phyloP scores from a whole-genome alignment of 2,329 filamentous ascomycete species.

The Pyricularia sp. region DNA sequence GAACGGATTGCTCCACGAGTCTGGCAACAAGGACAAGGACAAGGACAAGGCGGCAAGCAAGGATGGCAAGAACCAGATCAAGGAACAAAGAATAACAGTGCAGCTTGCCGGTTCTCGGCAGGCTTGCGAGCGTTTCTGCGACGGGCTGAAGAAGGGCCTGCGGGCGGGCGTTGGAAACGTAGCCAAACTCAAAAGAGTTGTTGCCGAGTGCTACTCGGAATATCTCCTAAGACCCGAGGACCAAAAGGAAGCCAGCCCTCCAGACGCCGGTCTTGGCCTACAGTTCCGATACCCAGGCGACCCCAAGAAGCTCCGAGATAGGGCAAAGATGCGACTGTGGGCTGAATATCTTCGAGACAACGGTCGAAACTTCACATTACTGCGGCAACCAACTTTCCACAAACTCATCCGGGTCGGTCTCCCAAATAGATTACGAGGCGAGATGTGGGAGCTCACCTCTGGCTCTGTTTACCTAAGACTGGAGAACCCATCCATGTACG shows the following conservation, averaged over 20 bases:
- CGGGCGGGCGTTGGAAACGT: constrained; percentile 82
- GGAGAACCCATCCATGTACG: constrained; percentile 74
- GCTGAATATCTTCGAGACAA: constrained; percentile 94
- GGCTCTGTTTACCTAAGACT: constrained; percentile 84
- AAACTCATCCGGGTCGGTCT: constrained; percentile 93
- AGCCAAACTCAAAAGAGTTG: constrained; percentile 70
- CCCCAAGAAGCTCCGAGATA: constrained; percentile 82
- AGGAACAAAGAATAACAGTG: constrained; percentile 80
- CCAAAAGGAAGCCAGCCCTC: constrained; percentile 55
- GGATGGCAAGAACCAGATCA: constrained; percentile 29
- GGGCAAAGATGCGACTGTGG: constrained; percentile 97
- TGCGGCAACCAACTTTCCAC: constrained; percentile 94
- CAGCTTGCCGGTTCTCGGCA: constrained; percentile 83
- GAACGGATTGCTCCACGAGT: constrained; percentile 61
- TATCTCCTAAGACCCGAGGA: constrained; percentile 60
- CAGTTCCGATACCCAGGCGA: constrained; percentile 92
- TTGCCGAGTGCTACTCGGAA: constrained; percentile 84
- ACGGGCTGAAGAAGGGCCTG: constrained; percentile 84
- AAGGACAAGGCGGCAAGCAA: constrained; percentile 21
- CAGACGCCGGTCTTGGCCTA: constrained; percentile 91
- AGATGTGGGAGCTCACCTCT: constrained; percentile 92
- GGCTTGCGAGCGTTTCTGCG: constrained; percentile 91
- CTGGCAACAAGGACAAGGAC: constrained; percentile 33
- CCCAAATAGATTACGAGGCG: constrained; percentile 84
- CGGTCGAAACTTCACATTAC: constrained; percentile 81